A percentile compares a stretch with the other conserved stretches of the same genome.
Conservation (phyloP, 2,329 filamentous ascomycete species). For the Knufia petricola region DNA sequence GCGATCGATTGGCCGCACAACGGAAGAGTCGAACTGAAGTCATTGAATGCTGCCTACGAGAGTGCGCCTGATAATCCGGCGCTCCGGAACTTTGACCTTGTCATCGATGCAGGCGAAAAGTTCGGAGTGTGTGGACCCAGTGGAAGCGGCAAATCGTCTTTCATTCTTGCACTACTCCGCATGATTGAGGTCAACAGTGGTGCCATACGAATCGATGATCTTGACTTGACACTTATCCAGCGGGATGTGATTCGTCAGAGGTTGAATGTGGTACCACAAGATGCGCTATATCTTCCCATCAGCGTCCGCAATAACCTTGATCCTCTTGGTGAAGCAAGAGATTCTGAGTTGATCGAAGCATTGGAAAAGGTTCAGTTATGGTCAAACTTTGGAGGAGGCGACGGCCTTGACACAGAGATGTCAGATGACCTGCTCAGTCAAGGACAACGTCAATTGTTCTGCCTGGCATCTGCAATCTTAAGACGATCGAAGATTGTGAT, state of each 20-base stretch:
- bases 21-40: background rate
- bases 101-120: background rate
- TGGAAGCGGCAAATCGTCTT: background rate
- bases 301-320: background rate
- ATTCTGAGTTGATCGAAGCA: background rate
- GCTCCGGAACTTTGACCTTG: background rate
- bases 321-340: background rate
- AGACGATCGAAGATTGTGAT: background rate
- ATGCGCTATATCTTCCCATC: background rate
- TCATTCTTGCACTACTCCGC: background rate
- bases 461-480: background rate
- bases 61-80: background rate
- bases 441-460: background rate
- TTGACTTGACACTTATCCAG: background rate
- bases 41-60: background rate
- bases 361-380: background rate
- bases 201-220: background rate
- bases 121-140: background rate
- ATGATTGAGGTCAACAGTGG: background rate
- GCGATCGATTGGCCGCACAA: background rate
- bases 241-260: background rate
- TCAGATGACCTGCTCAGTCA: background rate
- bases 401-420: background rate
- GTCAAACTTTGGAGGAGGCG: background rate
- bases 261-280: background rate